Evolutionary conservation across 2,329 filamentous ascomycete genomes (phyloP).

Genomic region (Trichoderma sp.): DNA sequence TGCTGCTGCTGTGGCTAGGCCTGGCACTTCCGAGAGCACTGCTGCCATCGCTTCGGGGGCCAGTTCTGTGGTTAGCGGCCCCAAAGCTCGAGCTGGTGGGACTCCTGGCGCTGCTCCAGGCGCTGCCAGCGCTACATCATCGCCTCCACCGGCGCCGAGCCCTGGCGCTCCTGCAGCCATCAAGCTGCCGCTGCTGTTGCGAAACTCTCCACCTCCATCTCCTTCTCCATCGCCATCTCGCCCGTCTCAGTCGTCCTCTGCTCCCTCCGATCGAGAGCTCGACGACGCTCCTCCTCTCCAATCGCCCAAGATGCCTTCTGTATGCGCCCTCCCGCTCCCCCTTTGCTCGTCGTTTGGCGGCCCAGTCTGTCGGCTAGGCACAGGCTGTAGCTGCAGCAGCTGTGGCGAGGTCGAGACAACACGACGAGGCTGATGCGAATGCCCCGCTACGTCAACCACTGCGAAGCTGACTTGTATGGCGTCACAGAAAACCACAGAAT

Average conservation of each 20-base stretch:
- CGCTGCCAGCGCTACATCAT: constrained; percentile 40
- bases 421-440: constrained; percentile 27
- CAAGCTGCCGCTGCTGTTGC: constrained; percentile 43
- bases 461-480: constrained; percentile 33
- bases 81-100: neutral
- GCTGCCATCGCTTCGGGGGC: constrained; percentile 8
- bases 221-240: constrained; percentile 41
- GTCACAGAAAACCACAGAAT: constrained; percentile 42
- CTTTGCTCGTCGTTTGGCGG: constrained; percentile 18
- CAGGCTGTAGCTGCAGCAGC: constrained; percentile 29
- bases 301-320: constrained; percentile 58
- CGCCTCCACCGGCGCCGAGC: constrained; percentile 37
- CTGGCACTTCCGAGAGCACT: neutral
- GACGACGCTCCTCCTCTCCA: constrained; percentile 37
- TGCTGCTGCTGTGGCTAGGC: neutral
- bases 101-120: neutral
- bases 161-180: constrained; percentile 34
- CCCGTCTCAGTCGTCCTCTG: constrained; percentile 36
- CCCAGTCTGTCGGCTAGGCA: neutral
- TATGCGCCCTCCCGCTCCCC: constrained; percentile 47
- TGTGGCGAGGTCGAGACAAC: constrained; percentile 2
- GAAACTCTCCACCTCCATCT: constrained; percentile 49
- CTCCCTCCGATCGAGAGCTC: constrained; percentile 33
- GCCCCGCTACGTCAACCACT: constrained; percentile 30
- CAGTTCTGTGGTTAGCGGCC: constrained; percentile 12